Base-by-base conservation (phyloP, 352 stramenopile genomes). In the Pythium volutum region DNA sequence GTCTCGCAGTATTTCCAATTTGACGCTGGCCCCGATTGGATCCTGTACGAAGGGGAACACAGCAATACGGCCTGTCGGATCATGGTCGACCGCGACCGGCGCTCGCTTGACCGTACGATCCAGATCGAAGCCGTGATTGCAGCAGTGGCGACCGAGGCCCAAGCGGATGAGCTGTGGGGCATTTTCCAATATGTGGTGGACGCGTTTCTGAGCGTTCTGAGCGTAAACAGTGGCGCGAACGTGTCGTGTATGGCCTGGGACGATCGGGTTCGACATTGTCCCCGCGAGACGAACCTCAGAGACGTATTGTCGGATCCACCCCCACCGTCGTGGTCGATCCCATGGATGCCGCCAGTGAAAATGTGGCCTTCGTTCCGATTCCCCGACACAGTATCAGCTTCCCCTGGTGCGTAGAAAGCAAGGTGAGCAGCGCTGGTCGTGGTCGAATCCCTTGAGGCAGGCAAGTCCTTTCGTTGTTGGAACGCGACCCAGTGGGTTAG, bases 1-100 rank as follows among this genome's bases (percentile, higher is more conserved):
- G 33, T 55, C 22, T 55, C 43, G 5, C 46, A 43, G 10, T 62
- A 34, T 31, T 12, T 39, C 23, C 3, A 15, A 6, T 43, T 43
- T n/a, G 29, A 49, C 25, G 36, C 43, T 18, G 43, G 55, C 27
- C 43, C 55, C 3, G 55, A 62, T 18, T 54, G 55, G 43, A 48
- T 62, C 20, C 25, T 47, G 20, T 48, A 47, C 22, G 16, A 62
- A 9, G 43, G 39, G 20, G 12, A 46, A 47, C 16, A 41, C 27
- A 16, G 34, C 22, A 4, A 23, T 16, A 16, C 26, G 8, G 47
- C 43, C 2, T 62, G 55, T 11, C 46, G 55, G 0, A 25, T 55
- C 12, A 38, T 62, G 42, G 48, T 52, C 22, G 46, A 34, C 7
- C 29, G 55, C 14, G 55, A 62, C 36, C 23, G 14, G 5, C 8